These are phyloP conservation scores for grape (Vitis vinifera) DNA, from an alignment of 164 flowering plant species.

Conservation along the genomic window DNA sequence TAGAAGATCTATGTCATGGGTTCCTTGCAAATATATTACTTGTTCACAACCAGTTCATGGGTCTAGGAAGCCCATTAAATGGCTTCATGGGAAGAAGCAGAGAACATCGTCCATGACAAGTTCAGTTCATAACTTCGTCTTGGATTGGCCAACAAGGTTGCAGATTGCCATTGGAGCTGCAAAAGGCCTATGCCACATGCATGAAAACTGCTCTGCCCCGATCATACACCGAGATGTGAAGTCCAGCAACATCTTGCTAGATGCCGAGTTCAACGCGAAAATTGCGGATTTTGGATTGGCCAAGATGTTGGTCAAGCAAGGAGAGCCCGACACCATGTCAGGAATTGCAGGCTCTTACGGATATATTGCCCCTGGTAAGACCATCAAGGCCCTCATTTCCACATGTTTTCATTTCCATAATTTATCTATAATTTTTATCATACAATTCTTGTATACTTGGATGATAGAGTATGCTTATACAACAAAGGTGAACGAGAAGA, in stretches of 20 bases:
- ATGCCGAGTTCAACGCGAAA: conserved; percentile 58
- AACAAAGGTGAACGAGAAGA: conserved; percentile 65
- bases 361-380: conserved; percentile 85
- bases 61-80: too few species aligned
- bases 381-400: too few species aligned
- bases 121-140: too few species aligned
- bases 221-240: conserved; percentile 75
- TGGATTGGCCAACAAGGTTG: too few species aligned
- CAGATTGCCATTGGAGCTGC: too few species aligned
- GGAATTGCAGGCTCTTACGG: conserved; percentile 83
- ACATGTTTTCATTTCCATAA: neutral
- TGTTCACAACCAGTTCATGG: too few species aligned
- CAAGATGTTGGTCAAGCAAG: conserved; percentile 48
- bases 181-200: conserved; percentile 71
- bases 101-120: neutral
- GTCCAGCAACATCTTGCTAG: conserved; percentile 82
- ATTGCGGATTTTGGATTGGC: conserved; percentile 93
- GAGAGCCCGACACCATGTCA: conserved; percentile 58
- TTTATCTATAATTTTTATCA: neutral
- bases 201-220: conserved; percentile 73
- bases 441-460: too few species aligned
- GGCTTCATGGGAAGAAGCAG: conserved; percentile 34
- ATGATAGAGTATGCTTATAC: conserved; percentile 73
- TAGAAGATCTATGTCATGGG: too few species aligned
- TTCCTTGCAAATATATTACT: too few species aligned